phyloP scores from a whole-genome alignment of 257 asterid genomes.

The Nicotiana paniculata region DNA sequence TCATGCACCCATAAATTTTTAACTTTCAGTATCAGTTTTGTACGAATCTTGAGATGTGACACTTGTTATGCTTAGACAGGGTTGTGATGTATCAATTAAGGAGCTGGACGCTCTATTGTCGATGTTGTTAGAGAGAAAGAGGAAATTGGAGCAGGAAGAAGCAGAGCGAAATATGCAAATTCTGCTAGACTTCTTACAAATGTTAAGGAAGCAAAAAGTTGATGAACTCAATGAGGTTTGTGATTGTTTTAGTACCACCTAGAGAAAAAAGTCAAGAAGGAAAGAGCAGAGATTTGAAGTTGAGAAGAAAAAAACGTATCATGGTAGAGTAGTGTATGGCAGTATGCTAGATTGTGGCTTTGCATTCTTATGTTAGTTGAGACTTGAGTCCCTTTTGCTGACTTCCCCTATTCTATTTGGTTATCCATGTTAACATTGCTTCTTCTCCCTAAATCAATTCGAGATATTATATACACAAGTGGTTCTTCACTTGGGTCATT shows the following conservation, averaged over 20 bases:
- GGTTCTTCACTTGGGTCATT: constrained; percentile 4
- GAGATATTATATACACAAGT: neutral
- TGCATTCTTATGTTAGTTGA: neutral
- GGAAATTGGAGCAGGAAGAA: constrained; percentile 76
- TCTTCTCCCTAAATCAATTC: neutral
- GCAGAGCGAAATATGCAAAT: constrained; percentile 79
- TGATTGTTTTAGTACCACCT: neutral
- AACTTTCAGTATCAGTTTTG: neutral
- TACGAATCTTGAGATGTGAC: constrained; percentile 30
- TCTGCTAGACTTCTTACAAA: constrained; percentile 59
- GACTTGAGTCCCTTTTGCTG: neutral
- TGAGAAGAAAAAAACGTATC: neutral
- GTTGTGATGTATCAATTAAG: constrained; percentile 66
- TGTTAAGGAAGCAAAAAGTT: constrained; percentile 58
- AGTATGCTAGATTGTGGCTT: neutral
- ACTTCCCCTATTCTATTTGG: neutral
- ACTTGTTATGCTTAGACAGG: constrained; percentile 55
- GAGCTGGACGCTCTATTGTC: constrained; percentile 56
- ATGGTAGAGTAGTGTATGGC: neutral
- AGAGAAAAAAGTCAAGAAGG: neutral
- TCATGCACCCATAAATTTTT: neutral
- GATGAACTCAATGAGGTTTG: constrained; percentile 70
- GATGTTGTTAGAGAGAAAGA: constrained; percentile 61
- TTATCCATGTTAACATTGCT: neutral
- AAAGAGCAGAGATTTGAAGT: neutral